These are phyloP conservation scores for Thraustotheca clavata DNA, from an alignment of 352 stramenopile species.

Conservation along the genomic window DNA sequence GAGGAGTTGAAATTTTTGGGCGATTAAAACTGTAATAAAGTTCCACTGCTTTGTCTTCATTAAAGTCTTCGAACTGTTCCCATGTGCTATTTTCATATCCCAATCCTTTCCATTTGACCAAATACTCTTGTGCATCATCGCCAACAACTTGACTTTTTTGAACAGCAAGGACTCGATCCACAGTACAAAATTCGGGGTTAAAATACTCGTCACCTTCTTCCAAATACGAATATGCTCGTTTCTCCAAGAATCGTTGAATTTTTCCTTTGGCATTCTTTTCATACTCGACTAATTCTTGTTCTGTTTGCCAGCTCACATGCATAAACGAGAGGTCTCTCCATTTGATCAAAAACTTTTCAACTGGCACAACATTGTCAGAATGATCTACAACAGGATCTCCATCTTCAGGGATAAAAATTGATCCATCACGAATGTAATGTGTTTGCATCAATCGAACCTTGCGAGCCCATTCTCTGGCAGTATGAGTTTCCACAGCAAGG, in stretches of 20 bases:
- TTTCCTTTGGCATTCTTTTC: slow-evolving; percentile 83
- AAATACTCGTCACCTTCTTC: slow-evolving; percentile 85
- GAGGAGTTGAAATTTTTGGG: slow-evolving; percentile 21
- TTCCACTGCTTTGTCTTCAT: slow-evolving; percentile 69
- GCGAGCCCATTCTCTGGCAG: slow-evolving; percentile 31
- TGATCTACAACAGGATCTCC: slow-evolving; percentile 11
- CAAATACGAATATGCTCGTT: slow-evolving; percentile 44
- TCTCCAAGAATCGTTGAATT: slow-evolving; percentile 80
- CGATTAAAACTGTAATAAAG: slow-evolving; percentile 64
- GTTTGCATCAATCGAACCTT: slow-evolving; percentile 19
- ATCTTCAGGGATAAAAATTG: background rate
- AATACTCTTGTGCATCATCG: slow-evolving; percentile 84
- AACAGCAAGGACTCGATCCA: slow-evolving; percentile 86
- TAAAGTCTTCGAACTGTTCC: slow-evolving; percentile 96
- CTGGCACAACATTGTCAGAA: background rate
- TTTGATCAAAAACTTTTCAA: slow-evolving; percentile 69
- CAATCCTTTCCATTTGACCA: slow-evolving; percentile 98
- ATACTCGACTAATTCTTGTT: slow-evolving; percentile 68
- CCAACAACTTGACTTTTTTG: slow-evolving; percentile 44
- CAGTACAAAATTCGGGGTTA: slow-evolving; percentile 81
- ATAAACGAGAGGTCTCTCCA: slow-evolving; percentile 86
- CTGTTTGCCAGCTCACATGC: slow-evolving; percentile 86
- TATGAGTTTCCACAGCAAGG: slow-evolving; percentile 66
- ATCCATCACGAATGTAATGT: background rate
- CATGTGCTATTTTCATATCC: slow-evolving; percentile 97